A percentile compares a stretch with the other conserved stretches of the same genome.
Evolutionary conservation across 345 rosid species (phyloP).

Genomic region (Rhizophora apiculata): DNA sequence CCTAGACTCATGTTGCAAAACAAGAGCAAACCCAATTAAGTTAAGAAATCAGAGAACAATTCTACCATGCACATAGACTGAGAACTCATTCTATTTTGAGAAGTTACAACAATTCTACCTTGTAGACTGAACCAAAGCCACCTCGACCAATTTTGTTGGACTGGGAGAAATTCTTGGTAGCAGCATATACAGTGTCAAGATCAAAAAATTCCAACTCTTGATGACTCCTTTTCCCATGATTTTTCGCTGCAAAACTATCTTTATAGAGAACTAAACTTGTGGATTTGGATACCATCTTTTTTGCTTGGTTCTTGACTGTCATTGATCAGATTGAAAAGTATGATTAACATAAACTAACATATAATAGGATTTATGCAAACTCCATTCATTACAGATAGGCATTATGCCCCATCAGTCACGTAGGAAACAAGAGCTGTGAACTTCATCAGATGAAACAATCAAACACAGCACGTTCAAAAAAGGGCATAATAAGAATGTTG

Average conservation of each 20-base stretch:
- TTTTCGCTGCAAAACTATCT: no score
- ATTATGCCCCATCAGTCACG: not conserved
- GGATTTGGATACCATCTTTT: not conserved
- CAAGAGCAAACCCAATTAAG: not conserved
- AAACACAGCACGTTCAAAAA: not conserved
- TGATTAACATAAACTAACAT: not conserved
- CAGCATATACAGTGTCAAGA: no score
- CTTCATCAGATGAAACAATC: not conserved
- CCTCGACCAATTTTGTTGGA: no score
- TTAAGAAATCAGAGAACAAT: not conserved
- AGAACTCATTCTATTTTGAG: not conserved
- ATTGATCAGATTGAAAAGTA: not conserved
- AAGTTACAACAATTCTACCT: not conserved
- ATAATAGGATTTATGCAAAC: not conserved
- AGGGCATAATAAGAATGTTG: not conserved
- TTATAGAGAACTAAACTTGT: no score
- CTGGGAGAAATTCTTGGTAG: no score
- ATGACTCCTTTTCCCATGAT: no score
- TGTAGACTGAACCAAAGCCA: no score
- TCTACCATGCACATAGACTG: not conserved
- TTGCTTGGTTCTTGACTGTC: slow-evolving; percentile 8
- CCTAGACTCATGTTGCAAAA: not conserved
- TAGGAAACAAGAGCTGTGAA: not conserved
- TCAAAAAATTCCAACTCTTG: no score
- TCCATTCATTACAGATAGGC: not conserved